Evolutionary conservation across 306 rosid genomes (phyloP).

Genomic region (Hippophae rhamnoides): DNA sequence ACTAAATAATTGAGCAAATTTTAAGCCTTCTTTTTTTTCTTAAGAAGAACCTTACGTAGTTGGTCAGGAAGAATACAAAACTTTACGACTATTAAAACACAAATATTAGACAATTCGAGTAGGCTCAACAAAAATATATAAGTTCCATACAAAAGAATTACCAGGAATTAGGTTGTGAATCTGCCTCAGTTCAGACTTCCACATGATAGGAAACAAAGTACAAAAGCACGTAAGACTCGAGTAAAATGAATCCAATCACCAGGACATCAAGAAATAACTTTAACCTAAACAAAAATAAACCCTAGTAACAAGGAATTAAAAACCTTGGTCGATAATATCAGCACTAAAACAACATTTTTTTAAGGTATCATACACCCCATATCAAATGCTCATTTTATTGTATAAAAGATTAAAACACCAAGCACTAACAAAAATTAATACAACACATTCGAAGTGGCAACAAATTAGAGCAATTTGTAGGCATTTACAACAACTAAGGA

Average conservation of each 20-base stretch:
- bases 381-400: no score
- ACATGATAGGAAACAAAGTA: slow-evolving; percentile 40
- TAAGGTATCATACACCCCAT: no score
- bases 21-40: background rate
- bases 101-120: slow-evolving; percentile 1
- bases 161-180: slow-evolving; percentile 92
- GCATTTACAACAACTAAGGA: background rate
- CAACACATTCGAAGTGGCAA: background rate
- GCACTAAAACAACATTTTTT: no score
- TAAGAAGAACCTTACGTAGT: background rate
- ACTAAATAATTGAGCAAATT: background rate
- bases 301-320: no score
- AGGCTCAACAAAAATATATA: slow-evolving; percentile 6
- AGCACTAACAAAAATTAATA: background rate
- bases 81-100: background rate
- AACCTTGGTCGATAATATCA: no score
- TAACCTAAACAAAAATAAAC: background rate
- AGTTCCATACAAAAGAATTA: slow-evolving; percentile 35
- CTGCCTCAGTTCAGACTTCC: slow-evolving; percentile 90
- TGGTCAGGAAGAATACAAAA: background rate
- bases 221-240: slow-evolving; percentile 34
- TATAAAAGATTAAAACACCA: no score
- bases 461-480: background rate
- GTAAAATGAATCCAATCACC: slow-evolving; percentile 10
- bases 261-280: background rate